Conservation (phyloP, 805 yeast species). For the Ogataea methylovora region DNA sequence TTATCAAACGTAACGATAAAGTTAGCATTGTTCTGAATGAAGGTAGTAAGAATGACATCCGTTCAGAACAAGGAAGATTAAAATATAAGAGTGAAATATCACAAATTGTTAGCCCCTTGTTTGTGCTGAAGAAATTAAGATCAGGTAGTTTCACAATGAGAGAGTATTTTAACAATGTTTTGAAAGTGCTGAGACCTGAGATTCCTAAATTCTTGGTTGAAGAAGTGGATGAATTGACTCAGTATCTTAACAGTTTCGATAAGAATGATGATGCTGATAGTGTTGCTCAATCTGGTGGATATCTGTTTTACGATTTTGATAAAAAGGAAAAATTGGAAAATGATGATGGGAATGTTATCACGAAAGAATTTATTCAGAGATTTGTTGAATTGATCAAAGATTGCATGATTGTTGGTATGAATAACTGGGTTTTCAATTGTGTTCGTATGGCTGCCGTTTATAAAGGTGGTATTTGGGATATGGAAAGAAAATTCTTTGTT, state of each 20-base stretch:
- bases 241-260: neutral
- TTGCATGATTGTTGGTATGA: conserved; percentile 17
- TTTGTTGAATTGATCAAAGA: conserved; percentile 18
- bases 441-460: conserved; percentile 8
- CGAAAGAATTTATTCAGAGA: conserved; percentile 9
- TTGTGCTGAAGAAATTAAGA: conserved; percentile 9
- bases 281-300: neutral
- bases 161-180: conserved; percentile 10
- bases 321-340: no score
- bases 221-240: conserved; percentile 9
- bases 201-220: conserved; percentile 12
- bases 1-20: conserved; percentile 4
- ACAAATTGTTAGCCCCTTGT: conserved; percentile 12
- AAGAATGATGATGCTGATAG: neutral
- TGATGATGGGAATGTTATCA: conserved; percentile 2
- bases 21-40: neutral
- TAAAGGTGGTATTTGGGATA: conserved; percentile 1
- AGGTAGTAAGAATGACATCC: conserved; percentile 1
- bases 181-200: conserved; percentile 8
- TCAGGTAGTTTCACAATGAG: conserved; percentile 3
- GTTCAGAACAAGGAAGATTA: conserved; percentile 3
- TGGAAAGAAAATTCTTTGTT: neutral
- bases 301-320: neutral
- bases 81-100: conserved; percentile 7
- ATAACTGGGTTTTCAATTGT: conserved; percentile 15